Evolutionary conservation across 495 filamentous ascomycete species (phyloP), one percentile per base, ranked within the genome.

Genomic region (Viridothelium virens): DNA sequence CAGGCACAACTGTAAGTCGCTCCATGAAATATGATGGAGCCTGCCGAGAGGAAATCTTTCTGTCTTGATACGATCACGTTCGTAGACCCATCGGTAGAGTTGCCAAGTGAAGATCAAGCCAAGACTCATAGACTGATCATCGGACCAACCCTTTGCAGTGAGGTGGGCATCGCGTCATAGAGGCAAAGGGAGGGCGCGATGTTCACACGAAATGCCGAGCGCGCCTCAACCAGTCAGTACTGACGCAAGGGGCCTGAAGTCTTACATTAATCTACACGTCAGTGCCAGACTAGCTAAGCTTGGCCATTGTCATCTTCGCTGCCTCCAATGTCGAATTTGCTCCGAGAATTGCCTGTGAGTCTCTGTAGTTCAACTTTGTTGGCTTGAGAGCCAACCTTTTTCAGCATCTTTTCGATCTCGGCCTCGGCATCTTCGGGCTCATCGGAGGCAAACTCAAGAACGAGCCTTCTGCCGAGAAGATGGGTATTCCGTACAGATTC

Each of bases 401-500:
- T 88, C 76, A 93, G 90, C 89, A 99, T 96, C 76, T 89, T 91
- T 76, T 88, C 87, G 72, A 99, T 93, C 79, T 96, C 91, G 74
- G 92, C 90, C 80, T 99, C 94, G 16, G 94, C 86, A 80, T 97
- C 91, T 67, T 90, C 82, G 48, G 91, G 82, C 66, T 96, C 92
- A 67, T 85, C 87, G 68, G 86, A 87, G 34, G 91, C 92, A 77
- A 91, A 97, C 74, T 96, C 90, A 62, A 99, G 79, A 38, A 97
- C 91, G 66, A 99, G 80, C 70, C 87, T 85, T 62, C 94, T 83
- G 56, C 94, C 94, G 41, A 97, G 80, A 62, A 99, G 77, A 88
- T 99, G 94, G 18, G 94, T 97, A 75, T 95, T 90, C 75, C 87
- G 87, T 63, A 99, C 82, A 36, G 94, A 88, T 70, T 91, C 87